Conservation (phyloP, 331 rosid species). For the Rhamnella rubrinervis region DNA sequence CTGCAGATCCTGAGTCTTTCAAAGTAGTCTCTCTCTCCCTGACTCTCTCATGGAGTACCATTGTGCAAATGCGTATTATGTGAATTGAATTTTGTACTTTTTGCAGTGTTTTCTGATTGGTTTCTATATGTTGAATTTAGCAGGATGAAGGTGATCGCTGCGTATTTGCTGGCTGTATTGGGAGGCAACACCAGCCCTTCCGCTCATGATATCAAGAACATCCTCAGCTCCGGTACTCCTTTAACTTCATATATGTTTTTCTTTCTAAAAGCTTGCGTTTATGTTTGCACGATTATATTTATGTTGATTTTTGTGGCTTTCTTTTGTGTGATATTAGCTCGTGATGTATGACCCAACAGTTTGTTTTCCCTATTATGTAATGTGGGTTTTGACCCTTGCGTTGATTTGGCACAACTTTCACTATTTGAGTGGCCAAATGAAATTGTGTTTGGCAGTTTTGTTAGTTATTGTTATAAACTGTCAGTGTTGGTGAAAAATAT, state of each 20-base stretch:
- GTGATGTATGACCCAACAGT: no score
- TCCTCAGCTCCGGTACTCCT: constrained; percentile 12
- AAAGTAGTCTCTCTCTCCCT: constrained; percentile 1
- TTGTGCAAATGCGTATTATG: no score
- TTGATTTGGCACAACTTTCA: no score
- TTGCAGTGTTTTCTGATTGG: background rate
- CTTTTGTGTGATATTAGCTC: no score
- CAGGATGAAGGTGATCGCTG: constrained; percentile 72
- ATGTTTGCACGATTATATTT: background rate
- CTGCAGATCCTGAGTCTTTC: constrained; percentile 11
- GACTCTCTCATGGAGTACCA: background rate
- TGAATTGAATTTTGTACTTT: no score
- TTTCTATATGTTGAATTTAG: background rate
- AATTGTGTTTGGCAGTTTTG: no score
- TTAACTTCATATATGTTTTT: background rate
- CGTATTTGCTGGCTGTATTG: constrained; percentile 69
- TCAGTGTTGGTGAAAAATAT: no score
- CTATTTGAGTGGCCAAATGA: no score
- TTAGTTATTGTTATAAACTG: no score
- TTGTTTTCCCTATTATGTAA: no score
- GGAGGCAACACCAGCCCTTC: constrained; percentile 72
- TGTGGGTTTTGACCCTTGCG: no score
- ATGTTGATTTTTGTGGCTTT: background rate
- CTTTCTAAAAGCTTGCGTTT: background rate
- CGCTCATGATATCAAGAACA: constrained; percentile 23